Evolutionary conservation across 768 basidiomycete species (phyloP), one percentile per base, ranked within the genome.

Genomic region (Leccinum incarnatum): DNA sequence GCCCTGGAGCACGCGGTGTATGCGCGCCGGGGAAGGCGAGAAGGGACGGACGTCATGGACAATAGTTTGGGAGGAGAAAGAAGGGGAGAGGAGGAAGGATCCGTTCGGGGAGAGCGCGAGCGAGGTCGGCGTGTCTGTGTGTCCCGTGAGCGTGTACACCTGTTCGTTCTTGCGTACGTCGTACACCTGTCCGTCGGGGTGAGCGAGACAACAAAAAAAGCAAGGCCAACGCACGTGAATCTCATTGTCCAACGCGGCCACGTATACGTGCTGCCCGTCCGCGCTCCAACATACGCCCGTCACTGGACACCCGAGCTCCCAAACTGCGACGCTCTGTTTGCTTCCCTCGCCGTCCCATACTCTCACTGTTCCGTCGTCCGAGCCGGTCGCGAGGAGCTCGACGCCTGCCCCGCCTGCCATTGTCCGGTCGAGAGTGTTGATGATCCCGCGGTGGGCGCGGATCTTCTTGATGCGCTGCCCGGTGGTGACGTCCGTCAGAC

Each of bases 21-120:
- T 75, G 40, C 94, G 83, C 25, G 85, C 83, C 2, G 93, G 88
- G 0, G 87, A 84, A 0, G 94, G 87, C 2, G 93, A 92, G 77
- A 98, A 99, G 0, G 97, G 96, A 30, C 93, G 88, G 19, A 98
- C 83, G 72, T 97, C 94, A 75, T 97, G 91, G 59, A 98, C 86
- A 69, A 97, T 78, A 5, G 89, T 85, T 58, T 91, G 88, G 0
- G 93, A 95, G 23, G 95, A 95, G 66, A 98, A 82, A 1, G 92
- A 92, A 21, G 93, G 92, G 0, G 95, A 93, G 54, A 98, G 87
- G 53, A 98, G 83, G 77, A 85, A 95, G 52, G 85, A 79, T 17
- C 93, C 92, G 57, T 88, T 88, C 0, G 97, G 96, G 2, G 95
- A 98, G 56, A 98, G 82, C 0, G 91, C 76, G n/a, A 99, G 82